A percentile compares a stretch with the other conserved stretches of the same genome.
These are phyloP conservation scores for Tanacetum coccineum DNA, from an alignment of 129 eudicot genomes.

Conservation along the genomic window DNA sequence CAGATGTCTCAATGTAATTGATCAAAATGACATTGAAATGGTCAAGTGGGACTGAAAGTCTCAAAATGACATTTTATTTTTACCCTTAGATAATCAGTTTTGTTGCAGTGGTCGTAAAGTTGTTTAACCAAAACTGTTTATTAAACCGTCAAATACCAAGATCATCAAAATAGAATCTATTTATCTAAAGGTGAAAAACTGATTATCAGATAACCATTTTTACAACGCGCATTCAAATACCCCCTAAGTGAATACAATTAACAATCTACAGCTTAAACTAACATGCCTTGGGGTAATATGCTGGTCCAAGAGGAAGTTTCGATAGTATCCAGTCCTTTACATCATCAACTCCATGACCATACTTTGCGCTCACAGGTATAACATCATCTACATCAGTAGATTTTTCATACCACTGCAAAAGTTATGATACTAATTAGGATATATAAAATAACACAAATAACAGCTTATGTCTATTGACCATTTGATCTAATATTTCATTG, in stretches of 20 bases:
- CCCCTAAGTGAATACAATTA: neutral
- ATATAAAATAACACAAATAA: neutral
- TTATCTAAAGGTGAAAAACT: neutral
- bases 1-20: neutral
- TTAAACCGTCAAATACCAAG: neutral
- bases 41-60: neutral
- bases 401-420: slow-evolving; percentile 90
- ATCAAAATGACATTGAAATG: neutral
- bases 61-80: neutral
- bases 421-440: neutral
- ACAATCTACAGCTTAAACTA: slow-evolving; percentile 7
- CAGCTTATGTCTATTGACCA: neutral
- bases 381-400: slow-evolving; percentile 90
- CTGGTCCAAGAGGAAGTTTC: slow-evolving; percentile 92
- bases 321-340: slow-evolving; percentile 95
- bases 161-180: neutral
- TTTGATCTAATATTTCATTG: too few species aligned
- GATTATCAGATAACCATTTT: neutral
- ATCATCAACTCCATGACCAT: slow-evolving; percentile 97
- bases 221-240: neutral
- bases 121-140: neutral
- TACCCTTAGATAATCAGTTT: neutral
- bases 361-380: slow-evolving; percentile 98
- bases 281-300: slow-evolving; percentile 83
- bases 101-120: neutral